These are phyloP conservation scores for Aureobasidium melanogenum DNA, from an alignment of 2,329 filamentous ascomycete genomes.

Conservation along the genomic window DNA sequence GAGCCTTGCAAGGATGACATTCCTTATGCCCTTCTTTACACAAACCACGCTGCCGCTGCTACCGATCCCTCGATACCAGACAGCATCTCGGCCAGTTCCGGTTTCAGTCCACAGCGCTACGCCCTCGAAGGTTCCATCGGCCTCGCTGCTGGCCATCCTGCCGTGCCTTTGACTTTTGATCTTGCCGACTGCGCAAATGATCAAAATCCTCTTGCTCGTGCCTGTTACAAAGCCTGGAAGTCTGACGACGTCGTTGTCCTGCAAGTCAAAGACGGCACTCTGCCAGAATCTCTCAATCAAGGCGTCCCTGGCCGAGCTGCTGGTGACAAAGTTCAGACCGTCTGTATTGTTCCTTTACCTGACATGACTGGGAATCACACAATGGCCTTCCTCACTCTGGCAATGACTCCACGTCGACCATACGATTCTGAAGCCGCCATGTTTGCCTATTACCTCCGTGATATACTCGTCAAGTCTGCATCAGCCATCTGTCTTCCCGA, in stretches of 20 bases:
- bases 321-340: conserved; percentile 4
- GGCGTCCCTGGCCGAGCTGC: not conserved
- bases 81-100: not conserved
- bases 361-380: conserved; percentile 26
- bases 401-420: conserved; percentile 29
- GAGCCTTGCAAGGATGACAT: conserved; percentile 13
- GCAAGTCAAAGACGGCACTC: not conserved
- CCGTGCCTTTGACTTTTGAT: not conserved
- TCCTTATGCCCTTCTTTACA: conserved; percentile 15
- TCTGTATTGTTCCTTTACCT: conserved; percentile 15
- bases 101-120: not conserved
- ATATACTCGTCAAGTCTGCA: conserved; percentile 18
- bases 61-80: not conserved
- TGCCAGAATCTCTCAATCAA: not conserved
- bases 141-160: not conserved
- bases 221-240: conserved; percentile 2
- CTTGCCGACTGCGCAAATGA: not conserved
- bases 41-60: not conserved
- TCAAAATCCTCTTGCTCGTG: not conserved
- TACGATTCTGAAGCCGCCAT: conserved; percentile 32
- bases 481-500: conserved; percentile 17
- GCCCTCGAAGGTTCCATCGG: conserved; percentile 3
- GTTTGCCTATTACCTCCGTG: conserved; percentile 28
- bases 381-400: conserved; percentile 32
- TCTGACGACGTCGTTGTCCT: not conserved